Base-by-base conservation (phyloP, 2,329 filamentous ascomycete genomes). In the Beauveria brongniartii region DNA sequence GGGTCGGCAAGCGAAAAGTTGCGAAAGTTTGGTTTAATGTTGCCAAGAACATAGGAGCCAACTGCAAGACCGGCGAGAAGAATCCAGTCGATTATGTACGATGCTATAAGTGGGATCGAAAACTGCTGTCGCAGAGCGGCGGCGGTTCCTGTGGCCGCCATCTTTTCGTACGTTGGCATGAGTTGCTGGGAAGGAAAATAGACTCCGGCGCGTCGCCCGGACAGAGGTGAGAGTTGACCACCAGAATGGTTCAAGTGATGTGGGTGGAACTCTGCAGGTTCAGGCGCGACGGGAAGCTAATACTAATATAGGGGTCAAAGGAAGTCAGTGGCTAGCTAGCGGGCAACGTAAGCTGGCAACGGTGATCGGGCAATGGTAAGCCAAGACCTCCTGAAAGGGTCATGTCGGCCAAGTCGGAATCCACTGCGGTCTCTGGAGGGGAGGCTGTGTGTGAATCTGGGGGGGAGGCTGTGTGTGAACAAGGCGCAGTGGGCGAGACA, bases 81-180 rank as follows among this genome's bases (percentile, higher is more conserved):
- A 22, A 90, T 71, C 90, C 90, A 93, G 75, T 92, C 90, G 62
- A 90, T 74, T 56, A 88, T 73, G 70, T 92, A 92, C 24, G 87
- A 89, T n/a, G 83, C 68, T 52, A 89, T 63, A 47, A 78, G 67
- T 26, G 70, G 67, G 12, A 72, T 58, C 3, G 73, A 71, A 64
- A 74, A 67, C 64, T 64, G 63, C 55, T 65, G 63, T 50, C 65
- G 64, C 52, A 61, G 65, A 34, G 30, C 30, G 64, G 63, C 63
- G 55, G 50, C 66, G 53, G 30, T 64, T 61, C 63, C 64, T 28
- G 66, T 55, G 28, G 64, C 64, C 63, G 64, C 64, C 68, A 71
- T 71, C 64, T 64, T 70, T 55, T 67, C 67, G 61, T 71, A 71
- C 54, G 61, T 55, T 47, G 65, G 64, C 69, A 70, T 71, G 59